phyloP scores from a whole-genome alignment of 129 eudicot species.

The Erigeron canadensis region DNA sequence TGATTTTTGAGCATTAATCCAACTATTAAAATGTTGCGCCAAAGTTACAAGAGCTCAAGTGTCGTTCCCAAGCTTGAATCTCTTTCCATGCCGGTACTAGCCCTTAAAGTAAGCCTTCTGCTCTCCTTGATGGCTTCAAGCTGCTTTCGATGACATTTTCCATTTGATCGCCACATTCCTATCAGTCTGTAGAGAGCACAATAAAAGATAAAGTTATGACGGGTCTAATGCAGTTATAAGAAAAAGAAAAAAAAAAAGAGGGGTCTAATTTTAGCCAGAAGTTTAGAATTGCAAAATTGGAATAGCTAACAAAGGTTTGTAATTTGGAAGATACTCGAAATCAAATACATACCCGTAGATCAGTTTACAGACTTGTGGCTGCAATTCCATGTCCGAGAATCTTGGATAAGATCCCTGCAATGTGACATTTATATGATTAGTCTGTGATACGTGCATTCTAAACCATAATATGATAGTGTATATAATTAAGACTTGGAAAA shows the following conservation, averaged over 20 bases:
- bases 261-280: no score
- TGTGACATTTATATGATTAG: slow-evolving; percentile 19
- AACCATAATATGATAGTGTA: slow-evolving; percentile 4
- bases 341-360: slow-evolving; percentile 70
- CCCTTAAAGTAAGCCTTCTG: slow-evolving; percentile 56
- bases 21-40: slow-evolving; percentile 62
- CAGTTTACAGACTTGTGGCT: slow-evolving; percentile 71
- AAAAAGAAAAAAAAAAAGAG: no score
- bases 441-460: slow-evolving; percentile 1
- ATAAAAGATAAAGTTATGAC: slow-evolving; percentile 30
- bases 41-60: slow-evolving; percentile 60
- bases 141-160: slow-evolving; percentile 83
- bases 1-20: slow-evolving; percentile 74
- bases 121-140: slow-evolving; percentile 86
- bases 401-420: slow-evolving; percentile 62
- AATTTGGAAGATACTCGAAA: not conserved
- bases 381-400: slow-evolving; percentile 75
- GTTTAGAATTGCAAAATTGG: no score
- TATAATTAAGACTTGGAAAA: not conserved
- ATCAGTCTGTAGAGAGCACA: slow-evolving; percentile 54
- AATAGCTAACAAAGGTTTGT: no score
- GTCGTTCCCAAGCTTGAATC: slow-evolving; percentile 59
- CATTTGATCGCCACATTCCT: slow-evolving; percentile 85
- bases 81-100: slow-evolving; percentile 48
- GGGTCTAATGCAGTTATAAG: no score